Evolutionary conservation across 495 filamentous ascomycete species (phyloP), one percentile per base, ranked within the genome.

Genomic region (Trichoderma asperelloides): DNA sequence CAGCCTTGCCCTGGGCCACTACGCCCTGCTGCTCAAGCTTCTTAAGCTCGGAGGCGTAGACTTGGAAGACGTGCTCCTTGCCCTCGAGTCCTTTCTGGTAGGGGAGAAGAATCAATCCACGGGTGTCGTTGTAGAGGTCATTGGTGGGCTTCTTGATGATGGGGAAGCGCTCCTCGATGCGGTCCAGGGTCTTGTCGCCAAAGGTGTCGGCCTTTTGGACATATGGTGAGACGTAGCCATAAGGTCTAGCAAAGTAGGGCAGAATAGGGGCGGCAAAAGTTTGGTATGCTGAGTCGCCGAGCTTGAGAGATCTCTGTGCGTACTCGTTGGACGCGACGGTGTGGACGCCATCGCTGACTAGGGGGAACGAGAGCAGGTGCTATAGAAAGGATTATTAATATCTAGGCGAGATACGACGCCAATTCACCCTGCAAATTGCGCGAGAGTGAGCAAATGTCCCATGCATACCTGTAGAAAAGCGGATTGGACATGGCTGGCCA

Each of bases 301-400:
- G 80, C 69, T 89, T 80, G 72, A 97, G 78, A 66, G 91, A 90
- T 77, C 89, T 91, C 69, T 89, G 87, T 75, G 91, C 94, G 74
- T 89, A 86, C 23, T 90, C 87, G 76, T 92, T 89, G 68, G 80
- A 81, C 74, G 93, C 91, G 84, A 93, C 89, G 74, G 85, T 85
- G 45, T 80, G 74, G 78, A 97, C 87, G 72, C 86, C 80, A 76
- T 96, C 92, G 71, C 86, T 87, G 74, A 98, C 84, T 65, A 95
- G 78, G 12, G 95, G 95, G 80, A 96, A 97, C 69, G 87, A 88
- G 47, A 84, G 83, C 69, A 98, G 84, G 74, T 98, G 94, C 89
- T 96, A 73, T 49, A 40, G 62, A 55, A 57, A 41, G 27, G 7
- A 70, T 68, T 67, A 70, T 15, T 41, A 27, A 6, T 25, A 5